Percentiles rank a stretch among this genome's conserved stretches.
These are phyloP conservation scores for Pichia eremophila DNA, from an alignment of 805 yeast genomes.

Conservation along the genomic window DNA sequence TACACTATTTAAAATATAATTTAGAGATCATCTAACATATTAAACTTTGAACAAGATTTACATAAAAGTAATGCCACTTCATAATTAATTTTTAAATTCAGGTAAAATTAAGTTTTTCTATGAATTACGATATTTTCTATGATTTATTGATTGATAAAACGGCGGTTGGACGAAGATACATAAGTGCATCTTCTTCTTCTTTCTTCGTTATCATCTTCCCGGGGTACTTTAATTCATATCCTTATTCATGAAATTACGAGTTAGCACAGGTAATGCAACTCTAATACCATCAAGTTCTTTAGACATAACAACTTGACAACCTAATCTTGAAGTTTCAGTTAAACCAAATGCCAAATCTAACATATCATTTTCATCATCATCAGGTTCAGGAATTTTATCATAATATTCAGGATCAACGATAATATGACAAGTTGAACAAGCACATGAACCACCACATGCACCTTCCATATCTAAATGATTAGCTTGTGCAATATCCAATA, in stretches of 20 bases:
- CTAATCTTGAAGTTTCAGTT: slow-evolving; percentile 92
- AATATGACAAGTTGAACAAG: slow-evolving; percentile 96
- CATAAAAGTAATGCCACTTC: too few relatives aligned
- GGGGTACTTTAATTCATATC: slow-evolving; percentile 47
- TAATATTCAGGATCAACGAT: slow-evolving; percentile 93
- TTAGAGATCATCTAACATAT: too few relatives aligned
- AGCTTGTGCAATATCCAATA: slow-evolving; percentile 92
- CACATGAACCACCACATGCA: slow-evolving; percentile 99
- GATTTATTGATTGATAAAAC: too few relatives aligned
- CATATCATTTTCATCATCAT: slow-evolving; percentile 98
- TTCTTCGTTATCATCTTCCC: neutral
- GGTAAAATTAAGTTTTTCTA: too few relatives aligned
- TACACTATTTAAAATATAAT: too few relatives aligned
- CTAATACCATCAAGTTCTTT: slow-evolving; percentile 88
- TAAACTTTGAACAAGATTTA: too few relatives aligned
- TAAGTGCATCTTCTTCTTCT: neutral
- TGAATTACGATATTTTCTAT: too few relatives aligned
- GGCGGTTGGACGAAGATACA: neutral
- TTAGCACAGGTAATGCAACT: slow-evolving; percentile 95
- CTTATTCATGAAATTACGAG: slow-evolving; percentile 76
- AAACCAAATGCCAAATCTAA: slow-evolving; percentile 94
- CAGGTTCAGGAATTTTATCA: slow-evolving; percentile 88
- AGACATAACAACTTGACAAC: slow-evolving; percentile 86
- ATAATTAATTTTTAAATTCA: too few relatives aligned
- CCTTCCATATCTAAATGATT: slow-evolving; percentile 92